Percentiles rank a stretch among this genome's conserved stretches.
Conservation (phyloP, 768 basidiomycete genomes). For the Termitomyces sp. region DNA sequence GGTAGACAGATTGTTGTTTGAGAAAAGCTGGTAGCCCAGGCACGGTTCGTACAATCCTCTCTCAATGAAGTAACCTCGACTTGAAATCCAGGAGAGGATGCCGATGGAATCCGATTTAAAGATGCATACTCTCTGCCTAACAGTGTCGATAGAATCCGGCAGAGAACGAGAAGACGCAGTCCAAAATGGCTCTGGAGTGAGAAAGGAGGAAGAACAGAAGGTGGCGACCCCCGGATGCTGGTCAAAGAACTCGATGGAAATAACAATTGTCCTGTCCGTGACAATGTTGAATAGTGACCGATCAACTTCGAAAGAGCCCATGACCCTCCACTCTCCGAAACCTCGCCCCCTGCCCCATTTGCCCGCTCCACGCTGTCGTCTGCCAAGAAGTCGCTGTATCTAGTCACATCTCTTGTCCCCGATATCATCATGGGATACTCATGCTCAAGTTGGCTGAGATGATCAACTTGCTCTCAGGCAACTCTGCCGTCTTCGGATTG, state of each 20-base stretch:
- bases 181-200: not conserved
- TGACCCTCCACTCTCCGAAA: not conserved
- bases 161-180: not conserved
- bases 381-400: not conserved
- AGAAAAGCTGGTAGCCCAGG: not conserved
- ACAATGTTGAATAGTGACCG: not conserved
- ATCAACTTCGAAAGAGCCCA: not conserved
- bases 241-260: not conserved
- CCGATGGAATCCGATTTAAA: not conserved
- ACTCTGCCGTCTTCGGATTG: not conserved
- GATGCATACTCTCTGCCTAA: not conserved
- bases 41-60: not conserved
- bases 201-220: not conserved
- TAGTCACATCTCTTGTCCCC: no score
- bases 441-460: no score
- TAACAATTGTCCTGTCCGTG: not conserved
- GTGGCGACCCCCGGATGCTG: not conserved
- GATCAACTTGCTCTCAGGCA: no score
- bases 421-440: no score
- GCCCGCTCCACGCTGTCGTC: not conserved
- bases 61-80: not conserved
- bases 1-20: not conserved
- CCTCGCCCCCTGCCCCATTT: not conserved
- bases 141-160: not conserved
- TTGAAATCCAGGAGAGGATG: not conserved